Conservation (phyloP, 23 red algal species). For the Agarophyton chilense region DNA sequence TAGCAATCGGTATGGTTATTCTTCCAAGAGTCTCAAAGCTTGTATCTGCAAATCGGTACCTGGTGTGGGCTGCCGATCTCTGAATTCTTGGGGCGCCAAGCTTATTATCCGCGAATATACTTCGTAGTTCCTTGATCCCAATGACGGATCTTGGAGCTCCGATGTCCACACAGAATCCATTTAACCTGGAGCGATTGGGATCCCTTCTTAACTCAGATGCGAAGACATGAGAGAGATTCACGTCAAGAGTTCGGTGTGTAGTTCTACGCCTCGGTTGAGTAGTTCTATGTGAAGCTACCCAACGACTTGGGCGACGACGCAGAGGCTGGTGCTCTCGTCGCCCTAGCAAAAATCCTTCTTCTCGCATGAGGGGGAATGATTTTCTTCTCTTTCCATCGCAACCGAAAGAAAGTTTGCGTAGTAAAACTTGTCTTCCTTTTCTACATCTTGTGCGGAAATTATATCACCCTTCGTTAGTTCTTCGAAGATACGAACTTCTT, state of each 20-base stretch:
- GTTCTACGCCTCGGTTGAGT: conserved; percentile 1
- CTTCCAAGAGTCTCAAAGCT: conserved; percentile 17
- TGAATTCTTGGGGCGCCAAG: not conserved
- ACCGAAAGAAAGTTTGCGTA: not conserved
- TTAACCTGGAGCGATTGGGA: not conserved
- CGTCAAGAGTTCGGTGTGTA: not conserved
- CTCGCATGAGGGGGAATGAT: too few relatives aligned
- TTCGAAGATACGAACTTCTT: not conserved
- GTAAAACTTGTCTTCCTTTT: not conserved
- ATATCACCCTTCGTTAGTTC: not conserved
- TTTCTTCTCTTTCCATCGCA: too few relatives aligned
- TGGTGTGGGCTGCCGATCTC: not conserved
- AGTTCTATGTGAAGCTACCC: conserved; percentile 15
- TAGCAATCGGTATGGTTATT: not conserved
- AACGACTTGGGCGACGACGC: not conserved
- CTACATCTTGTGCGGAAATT: not conserved
- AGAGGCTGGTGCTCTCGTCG: not conserved
- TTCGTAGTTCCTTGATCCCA: conserved; percentile 26
- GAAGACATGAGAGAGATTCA: not conserved
- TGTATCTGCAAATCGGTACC: conserved; percentile 23
- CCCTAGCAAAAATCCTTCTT: not conserved
- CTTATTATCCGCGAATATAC: not conserved
- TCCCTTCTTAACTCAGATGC: not conserved
- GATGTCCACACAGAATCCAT: conserved; percentile 43
- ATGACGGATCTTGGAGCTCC: conserved; percentile 31